phyloP scores from a whole-genome alignment of 2,329 filamentous ascomycete species.

The Colletotrichum sp. region DNA sequence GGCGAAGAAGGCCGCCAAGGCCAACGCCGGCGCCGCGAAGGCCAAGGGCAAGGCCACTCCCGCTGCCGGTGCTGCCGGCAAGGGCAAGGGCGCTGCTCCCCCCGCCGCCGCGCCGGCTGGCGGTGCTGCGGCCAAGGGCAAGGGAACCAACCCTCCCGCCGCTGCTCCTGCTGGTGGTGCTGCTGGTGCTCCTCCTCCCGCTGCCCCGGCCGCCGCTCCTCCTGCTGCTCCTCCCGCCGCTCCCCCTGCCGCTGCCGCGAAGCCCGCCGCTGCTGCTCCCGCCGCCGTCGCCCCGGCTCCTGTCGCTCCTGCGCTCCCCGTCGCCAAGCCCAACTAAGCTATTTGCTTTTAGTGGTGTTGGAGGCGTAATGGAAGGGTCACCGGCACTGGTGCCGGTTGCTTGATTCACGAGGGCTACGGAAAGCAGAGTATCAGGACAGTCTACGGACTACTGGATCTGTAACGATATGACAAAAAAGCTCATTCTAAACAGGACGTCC shows the following conservation, averaged over 20 bases:
- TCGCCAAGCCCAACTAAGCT: slow-evolving; percentile 2
- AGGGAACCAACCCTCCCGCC: neutral
- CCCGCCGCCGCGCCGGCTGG: neutral
- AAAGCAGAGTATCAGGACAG: neutral
- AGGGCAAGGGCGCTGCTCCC: slow-evolving; percentile 4
- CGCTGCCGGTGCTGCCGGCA: neutral
- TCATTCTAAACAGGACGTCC: neutral
- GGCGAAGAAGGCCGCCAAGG: slow-evolving; percentile 3
- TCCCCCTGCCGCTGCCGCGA: neutral
- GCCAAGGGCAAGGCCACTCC: slow-evolving; percentile 1
- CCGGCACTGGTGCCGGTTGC: slow-evolving; percentile 8
- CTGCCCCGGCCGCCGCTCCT: neutral
- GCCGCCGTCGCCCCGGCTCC: slow-evolving; percentile 6
- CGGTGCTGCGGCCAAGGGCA: slow-evolving; percentile 12
- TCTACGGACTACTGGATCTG: neutral
- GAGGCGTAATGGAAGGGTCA: neutral
- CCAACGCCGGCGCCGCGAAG: neutral
- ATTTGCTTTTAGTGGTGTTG: neutral
- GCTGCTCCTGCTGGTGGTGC: neutral
- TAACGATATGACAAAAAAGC: neutral
- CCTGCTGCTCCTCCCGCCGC: neutral
- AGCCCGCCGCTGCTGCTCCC: neutral
- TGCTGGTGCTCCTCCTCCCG: neutral
- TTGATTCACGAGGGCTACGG: neutral
- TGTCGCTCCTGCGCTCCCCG: slow-evolving; percentile 6